A percentile compares a stretch with the other conserved stretches of the same genome.
Conservation (phyloP, 192 early-diverging fungal species). For the Mortierella claussenii region DNA sequence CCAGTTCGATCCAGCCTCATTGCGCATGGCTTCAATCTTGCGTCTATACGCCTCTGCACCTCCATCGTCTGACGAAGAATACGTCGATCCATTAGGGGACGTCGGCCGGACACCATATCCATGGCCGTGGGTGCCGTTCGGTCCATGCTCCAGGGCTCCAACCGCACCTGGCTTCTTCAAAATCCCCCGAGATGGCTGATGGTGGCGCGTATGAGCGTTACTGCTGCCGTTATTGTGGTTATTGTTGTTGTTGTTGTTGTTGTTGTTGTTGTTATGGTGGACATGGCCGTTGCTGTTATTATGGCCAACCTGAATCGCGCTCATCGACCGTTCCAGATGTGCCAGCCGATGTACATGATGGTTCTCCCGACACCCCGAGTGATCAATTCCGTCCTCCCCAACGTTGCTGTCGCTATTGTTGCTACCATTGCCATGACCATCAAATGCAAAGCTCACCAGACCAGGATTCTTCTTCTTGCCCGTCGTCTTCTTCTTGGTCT, state of each 20-base stretch:
- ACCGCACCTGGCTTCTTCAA: constrained; percentile 5
- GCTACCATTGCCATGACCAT: background rate
- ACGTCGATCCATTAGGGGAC: constrained; percentile 1
- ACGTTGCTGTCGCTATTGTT: background rate
- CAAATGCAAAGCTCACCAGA: constrained; percentile 15
- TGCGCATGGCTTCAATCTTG: constrained; percentile 62
- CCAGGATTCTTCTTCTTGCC: constrained; percentile 30
- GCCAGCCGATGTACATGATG: constrained; percentile 37
- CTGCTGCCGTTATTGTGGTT: background rate
- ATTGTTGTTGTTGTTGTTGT: background rate
- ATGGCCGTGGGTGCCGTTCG: background rate
- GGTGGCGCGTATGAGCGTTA: background rate
- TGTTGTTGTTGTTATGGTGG: background rate
- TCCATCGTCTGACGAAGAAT: constrained; percentile 18
- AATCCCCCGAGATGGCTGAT: constrained; percentile 18
- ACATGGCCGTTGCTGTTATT: background rate
- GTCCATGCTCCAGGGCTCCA: background rate
- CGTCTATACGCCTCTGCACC: constrained; percentile 55
- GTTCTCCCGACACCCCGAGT: constrained; percentile 5
- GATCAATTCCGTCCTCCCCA: constrained; percentile 11
- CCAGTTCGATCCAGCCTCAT: constrained; percentile 64
- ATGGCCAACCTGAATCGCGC: background rate
- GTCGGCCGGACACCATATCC: background rate
- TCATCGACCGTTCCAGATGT: constrained; percentile 32
- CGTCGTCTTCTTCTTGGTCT: constrained; percentile 30